These are phyloP conservation scores for Kodamaea arcana DNA, from an alignment of 1,139 yeast genomes.

Conservation along the genomic window DNA sequence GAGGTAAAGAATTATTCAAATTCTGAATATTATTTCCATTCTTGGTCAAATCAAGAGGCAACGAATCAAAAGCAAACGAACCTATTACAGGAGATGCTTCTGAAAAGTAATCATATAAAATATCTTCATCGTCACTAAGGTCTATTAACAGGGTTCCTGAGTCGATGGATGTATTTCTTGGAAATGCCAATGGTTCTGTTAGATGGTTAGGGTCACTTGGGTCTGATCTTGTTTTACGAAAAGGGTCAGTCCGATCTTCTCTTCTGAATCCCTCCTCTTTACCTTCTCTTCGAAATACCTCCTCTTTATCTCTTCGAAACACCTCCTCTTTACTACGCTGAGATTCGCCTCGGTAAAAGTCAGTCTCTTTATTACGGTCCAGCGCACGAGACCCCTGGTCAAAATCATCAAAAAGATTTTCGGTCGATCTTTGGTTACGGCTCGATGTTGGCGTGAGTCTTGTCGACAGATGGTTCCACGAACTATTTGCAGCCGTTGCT, in stretches of 20 bases:
- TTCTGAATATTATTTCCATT: background rate
- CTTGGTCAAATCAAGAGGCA: background rate
- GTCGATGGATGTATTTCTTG: background rate
- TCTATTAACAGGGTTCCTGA: conserved; percentile 24
- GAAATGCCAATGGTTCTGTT: conserved; percentile 14
- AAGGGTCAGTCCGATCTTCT: too few species aligned
- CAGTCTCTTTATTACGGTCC: too few species aligned
- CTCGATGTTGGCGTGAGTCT: background rate
- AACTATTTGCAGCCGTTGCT: conserved; percentile 45
- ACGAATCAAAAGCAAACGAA: background rate
- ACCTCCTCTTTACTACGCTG: too few species aligned
- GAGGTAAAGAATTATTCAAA: background rate
- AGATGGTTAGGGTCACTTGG: too few species aligned
- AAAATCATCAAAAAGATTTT: conserved; percentile 40
- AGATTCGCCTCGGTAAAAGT: too few species aligned
- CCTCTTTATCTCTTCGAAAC: too few species aligned
- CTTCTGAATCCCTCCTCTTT: background rate
- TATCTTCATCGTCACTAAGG: conserved; percentile 21
- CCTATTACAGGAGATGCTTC: conserved; percentile 5
- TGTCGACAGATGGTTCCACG: conserved; percentile 27
- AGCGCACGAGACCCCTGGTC: conserved; percentile 36
- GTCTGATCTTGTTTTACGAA: too few species aligned
- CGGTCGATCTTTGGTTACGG: conserved; percentile 13
- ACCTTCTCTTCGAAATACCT: too few species aligned
- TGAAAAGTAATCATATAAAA: conserved; percentile 10